Evolutionary conservation across 352 stramenopile species (phyloP).

Genomic region (Globisporangium solare): DNA sequence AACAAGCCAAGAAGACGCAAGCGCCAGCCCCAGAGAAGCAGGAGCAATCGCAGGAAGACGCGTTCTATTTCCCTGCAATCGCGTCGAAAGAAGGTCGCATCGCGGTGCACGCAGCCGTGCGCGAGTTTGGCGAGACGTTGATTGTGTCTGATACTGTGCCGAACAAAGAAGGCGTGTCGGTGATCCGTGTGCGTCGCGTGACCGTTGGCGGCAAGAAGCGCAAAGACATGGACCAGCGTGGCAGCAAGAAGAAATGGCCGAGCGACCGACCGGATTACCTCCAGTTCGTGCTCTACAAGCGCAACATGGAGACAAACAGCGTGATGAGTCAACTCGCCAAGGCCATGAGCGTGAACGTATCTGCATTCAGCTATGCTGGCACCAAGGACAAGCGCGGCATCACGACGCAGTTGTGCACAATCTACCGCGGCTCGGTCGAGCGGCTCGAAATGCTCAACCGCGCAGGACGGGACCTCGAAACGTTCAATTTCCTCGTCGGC

Average conservation of each 20-base stretch:
- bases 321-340: conserved; percentile 77
- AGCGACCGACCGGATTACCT: conserved; percentile 85
- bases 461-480: conserved; percentile 52
- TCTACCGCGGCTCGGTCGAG: conserved; percentile 74
- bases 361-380: conserved; percentile 89
- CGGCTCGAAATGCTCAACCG: conserved; percentile 79
- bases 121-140: conserved; percentile 52
- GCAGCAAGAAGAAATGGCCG: conserved; percentile 42
- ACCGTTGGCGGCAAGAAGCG: conserved; percentile 61
- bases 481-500: conserved; percentile 90
- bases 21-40: neutral
- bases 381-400: conserved; percentile 97
- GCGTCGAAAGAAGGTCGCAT: conserved; percentile 82
- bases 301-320: conserved; percentile 92
- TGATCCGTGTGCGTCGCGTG: conserved; percentile 58
- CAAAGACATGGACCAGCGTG: conserved; percentile 71
- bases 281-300: conserved; percentile 95
- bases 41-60: conserved; percentile 7
- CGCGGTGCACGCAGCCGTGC: conserved; percentile 81
- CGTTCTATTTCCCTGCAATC: conserved; percentile 74
- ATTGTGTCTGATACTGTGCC: conserved; percentile 84
- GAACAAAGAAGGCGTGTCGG: conserved; percentile 51
- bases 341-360: conserved; percentile 56
- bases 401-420: conserved; percentile 94
- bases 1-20: neutral